These are phyloP conservation scores for Thielaviopsis populi DNA, from an alignment of 2,329 filamentous ascomycete genomes.

Conservation along the genomic window DNA sequence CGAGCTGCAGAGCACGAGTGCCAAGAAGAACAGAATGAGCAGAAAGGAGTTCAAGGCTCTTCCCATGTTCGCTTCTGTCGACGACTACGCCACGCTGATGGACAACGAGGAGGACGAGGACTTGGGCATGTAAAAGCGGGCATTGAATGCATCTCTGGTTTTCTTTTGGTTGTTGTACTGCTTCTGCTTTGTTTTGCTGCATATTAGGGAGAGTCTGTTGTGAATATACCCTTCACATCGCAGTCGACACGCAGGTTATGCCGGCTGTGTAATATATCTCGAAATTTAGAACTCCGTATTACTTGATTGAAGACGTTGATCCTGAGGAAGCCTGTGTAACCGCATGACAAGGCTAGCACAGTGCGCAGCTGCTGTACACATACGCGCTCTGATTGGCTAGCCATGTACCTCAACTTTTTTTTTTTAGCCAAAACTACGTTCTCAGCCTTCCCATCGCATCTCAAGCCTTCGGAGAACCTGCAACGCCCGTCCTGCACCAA, in stretches of 20 bases:
- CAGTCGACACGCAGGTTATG: neutral
- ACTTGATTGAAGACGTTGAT: neutral
- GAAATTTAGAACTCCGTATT: no score
- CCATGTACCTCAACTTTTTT: neutral
- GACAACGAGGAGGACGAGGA: constrained; percentile 49
- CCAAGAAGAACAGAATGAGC: constrained; percentile 39
- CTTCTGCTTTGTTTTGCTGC: neutral
- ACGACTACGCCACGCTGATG: constrained; percentile 83
- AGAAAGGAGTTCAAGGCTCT: constrained; percentile 76
- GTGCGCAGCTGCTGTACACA: no score
- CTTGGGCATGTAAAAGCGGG: constrained; percentile 11
- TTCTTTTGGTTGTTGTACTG: constrained; percentile 3
- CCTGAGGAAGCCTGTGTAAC: neutral
- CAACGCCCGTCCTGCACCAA: neutral
- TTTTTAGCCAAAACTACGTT: neutral
- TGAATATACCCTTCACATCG: constrained; percentile 10
- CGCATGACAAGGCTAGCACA: neutral
- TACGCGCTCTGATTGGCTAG: constrained; percentile 1
- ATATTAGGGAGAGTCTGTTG: neutral
- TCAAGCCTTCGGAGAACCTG: neutral
- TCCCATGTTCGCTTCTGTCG: constrained; percentile 81
- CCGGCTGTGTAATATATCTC: neutral
- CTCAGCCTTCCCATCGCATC: neutral
- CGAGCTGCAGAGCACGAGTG: constrained; percentile 24
- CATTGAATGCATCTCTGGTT: neutral